Evolutionary conservation across 148 eudicot species (phyloP).

Genomic region (Rhododendron henanense): DNA sequence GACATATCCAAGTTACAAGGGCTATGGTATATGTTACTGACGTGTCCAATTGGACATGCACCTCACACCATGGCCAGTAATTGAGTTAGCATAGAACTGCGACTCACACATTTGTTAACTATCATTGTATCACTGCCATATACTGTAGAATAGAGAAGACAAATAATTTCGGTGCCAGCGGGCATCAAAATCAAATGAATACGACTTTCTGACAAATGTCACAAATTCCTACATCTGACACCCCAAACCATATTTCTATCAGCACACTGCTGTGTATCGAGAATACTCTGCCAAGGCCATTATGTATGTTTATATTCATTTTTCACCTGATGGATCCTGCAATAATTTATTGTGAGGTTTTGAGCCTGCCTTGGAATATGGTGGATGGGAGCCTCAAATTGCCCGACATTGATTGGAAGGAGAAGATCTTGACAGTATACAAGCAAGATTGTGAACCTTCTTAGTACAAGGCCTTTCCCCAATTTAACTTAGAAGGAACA

Average conservation of each 20-base stretch:
- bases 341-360: background rate
- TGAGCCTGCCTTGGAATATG: background rate
- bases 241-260: background rate
- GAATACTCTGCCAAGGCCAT: background rate
- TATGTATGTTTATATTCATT: background rate
- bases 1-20: background rate
- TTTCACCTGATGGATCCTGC: constrained; percentile 3
- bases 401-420: background rate
- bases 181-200: background rate
- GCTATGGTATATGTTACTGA: background rate
- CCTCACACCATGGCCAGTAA: background rate
- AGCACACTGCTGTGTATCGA: background rate
- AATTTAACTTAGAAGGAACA: background rate
- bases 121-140: background rate
- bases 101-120: background rate
- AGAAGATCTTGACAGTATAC: background rate
- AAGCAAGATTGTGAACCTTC: background rate
- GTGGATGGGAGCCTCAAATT: background rate
- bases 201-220: background rate
- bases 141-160: background rate
- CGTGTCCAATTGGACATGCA: background rate
- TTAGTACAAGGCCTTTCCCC: background rate
- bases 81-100: background rate
- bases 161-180: background rate
- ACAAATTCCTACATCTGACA: background rate